Evolutionary conservation across 768 basidiomycete genomes (phyloP).

Genomic region (Suillus subaureus): DNA sequence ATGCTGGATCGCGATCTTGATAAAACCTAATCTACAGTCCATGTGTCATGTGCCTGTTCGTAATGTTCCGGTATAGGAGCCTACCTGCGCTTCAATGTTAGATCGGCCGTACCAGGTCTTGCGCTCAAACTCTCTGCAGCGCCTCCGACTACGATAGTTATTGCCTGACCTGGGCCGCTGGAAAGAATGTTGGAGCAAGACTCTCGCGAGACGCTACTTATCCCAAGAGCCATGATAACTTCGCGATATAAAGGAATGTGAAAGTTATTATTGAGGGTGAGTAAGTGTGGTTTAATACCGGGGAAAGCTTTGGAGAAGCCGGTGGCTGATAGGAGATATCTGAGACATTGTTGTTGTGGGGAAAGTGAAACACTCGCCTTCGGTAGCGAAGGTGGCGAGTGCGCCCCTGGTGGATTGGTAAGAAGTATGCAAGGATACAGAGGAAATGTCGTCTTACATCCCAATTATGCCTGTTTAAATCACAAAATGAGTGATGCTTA

Average conservation of each 20-base stretch:
- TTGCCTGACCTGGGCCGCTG: conserved; percentile 63
- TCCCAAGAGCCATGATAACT: conserved; percentile 80
- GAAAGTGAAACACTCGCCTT: conserved; percentile 53
- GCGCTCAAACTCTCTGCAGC: conserved; percentile 94
- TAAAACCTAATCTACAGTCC: conserved; percentile 77
- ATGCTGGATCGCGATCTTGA: conserved; percentile 90
- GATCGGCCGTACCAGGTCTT: conserved; percentile 94
- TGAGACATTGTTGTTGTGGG: conserved; percentile 9
- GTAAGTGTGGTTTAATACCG: conserved; percentile 89
- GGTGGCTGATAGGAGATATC: conserved; percentile 56
- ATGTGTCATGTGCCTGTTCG: not conserved
- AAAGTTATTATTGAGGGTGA: conserved; percentile 92
- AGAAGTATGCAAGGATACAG: not conserved
- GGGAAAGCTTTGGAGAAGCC: conserved; percentile 91
- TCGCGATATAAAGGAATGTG: conserved; percentile 92
- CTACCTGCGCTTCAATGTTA: conserved; percentile 75
- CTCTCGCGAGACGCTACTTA: conserved; percentile 89
- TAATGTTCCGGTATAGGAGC: conserved; percentile 16
- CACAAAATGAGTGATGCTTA: conserved; percentile 8
- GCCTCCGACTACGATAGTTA: conserved; percentile 96
- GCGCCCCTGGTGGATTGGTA: conserved; percentile 68
- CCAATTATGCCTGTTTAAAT: conserved; percentile 85
- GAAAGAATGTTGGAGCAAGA: conserved; percentile 90
- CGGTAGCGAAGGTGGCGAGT: conserved; percentile 93
- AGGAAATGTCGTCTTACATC: conserved; percentile 60